Evolutionary conservation across 768 basidiomycete genomes (phyloP).

Genomic region (Leccinum disarticulatum): DNA sequence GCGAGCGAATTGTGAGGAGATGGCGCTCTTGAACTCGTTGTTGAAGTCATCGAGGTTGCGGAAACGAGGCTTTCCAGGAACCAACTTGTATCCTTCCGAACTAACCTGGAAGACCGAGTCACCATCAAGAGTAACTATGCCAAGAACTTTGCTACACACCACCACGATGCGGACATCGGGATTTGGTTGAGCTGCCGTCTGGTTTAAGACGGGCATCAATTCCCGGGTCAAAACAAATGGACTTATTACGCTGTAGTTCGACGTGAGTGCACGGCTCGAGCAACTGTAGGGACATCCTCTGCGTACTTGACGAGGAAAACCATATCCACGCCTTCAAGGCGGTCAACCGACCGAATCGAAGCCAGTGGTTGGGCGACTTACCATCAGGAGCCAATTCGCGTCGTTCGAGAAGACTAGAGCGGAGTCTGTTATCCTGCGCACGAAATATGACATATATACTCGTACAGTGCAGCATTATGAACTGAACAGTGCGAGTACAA

Average conservation of each 20-base stretch:
- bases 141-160: slow-evolving; percentile 34
- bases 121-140: not conserved
- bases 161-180: slow-evolving; percentile 64
- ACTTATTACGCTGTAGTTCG: slow-evolving; percentile 43
- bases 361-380: not conserved
- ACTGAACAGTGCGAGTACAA: slow-evolving; percentile 33
- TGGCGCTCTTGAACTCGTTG: slow-evolving; percentile 29
- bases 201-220: slow-evolving; percentile 50
- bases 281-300: not conserved
- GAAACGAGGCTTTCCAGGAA: slow-evolving; percentile 12
- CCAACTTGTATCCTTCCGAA: slow-evolving; percentile 29
- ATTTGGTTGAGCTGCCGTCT: slow-evolving; percentile 45
- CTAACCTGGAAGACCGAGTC: slow-evolving; percentile 27
- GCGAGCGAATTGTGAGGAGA: slow-evolving; percentile 17
- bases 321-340: slow-evolving; percentile 35
- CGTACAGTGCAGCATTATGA: slow-evolving; percentile 56
- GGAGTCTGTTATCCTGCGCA: slow-evolving; percentile 9
- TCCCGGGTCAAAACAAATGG: slow-evolving; percentile 55
- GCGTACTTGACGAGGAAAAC: slow-evolving; percentile 48
- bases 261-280: not conserved
- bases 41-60: slow-evolving; percentile 32
- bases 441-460: not conserved
- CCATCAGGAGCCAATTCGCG: slow-evolving; percentile 31
- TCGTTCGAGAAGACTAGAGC: slow-evolving; percentile 19
- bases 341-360: not conserved